Evolutionary conservation across 2,329 filamentous ascomycete species (phyloP).

Genomic region (Hypoxylon sp.): DNA sequence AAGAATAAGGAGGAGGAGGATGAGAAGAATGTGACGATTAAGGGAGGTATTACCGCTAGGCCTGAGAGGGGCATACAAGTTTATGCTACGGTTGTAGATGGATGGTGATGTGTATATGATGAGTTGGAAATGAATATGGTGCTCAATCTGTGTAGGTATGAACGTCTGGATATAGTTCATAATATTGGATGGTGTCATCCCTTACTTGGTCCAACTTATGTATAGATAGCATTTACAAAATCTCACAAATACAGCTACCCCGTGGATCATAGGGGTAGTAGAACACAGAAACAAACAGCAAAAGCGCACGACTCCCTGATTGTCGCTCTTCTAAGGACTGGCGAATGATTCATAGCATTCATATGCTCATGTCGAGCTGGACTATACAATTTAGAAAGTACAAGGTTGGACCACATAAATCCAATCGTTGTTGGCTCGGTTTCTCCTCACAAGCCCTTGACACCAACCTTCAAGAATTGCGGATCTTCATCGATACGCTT

Average conservation of each 20-base stretch:
- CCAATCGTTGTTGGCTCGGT: neutral
- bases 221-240: neutral
- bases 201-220: neutral
- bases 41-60: slow-evolving; percentile 77
- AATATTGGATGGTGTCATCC: slow-evolving; percentile 5
- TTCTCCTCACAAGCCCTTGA: slow-evolving; percentile 36
- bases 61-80: slow-evolving; percentile 81
- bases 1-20: slow-evolving; percentile 72
- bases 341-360: neutral
- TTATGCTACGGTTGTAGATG: slow-evolving; percentile 73
- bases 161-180: slow-evolving; percentile 1
- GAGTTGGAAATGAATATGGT: neutral
- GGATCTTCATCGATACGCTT: slow-evolving; percentile 47
- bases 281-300: neutral
- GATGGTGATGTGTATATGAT: slow-evolving; percentile 65
- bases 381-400: neutral
- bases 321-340: neutral
- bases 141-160: slow-evolving; percentile 10
- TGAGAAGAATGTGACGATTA: slow-evolving; percentile 75
- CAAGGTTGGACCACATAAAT: neutral
- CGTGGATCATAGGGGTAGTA: neutral
- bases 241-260: neutral
- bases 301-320: neutral
- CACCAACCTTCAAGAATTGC: slow-evolving; percentile 44
- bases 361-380: neutral